Percentiles rank a stretch among this genome's conserved stretches.
Conservation (phyloP, 2,329 filamentous ascomycete genomes). For the Paecilomyces sp. region DNA sequence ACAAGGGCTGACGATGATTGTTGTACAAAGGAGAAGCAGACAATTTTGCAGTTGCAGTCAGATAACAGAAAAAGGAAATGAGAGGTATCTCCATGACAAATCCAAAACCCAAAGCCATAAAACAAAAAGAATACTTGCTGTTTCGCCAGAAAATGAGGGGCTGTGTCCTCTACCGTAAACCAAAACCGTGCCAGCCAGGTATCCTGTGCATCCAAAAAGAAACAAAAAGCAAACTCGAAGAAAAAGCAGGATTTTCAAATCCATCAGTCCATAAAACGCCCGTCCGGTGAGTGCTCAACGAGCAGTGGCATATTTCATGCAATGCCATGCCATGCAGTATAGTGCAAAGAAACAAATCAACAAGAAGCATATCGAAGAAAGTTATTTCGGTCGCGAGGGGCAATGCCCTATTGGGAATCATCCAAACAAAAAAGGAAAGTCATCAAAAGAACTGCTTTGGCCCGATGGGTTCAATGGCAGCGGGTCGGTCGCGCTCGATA, state of each 20-base stretch:
- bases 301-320: background rate
- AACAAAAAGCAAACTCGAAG: background rate
- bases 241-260: background rate
- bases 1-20: background rate
- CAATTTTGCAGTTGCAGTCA: background rate
- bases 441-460: conserved; percentile 27
- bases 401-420: background rate
- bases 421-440: background rate
- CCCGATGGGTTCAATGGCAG: conserved; percentile 23
- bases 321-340: background rate
- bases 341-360: background rate
- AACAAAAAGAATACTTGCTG: background rate
- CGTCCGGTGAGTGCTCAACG: background rate
- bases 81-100: background rate
- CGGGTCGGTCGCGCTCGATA: conserved; percentile 34
- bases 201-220: background rate
- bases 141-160: background rate
- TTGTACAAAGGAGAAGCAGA: background rate
- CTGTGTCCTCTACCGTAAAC: background rate
- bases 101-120: background rate
- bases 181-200: background rate
- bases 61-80: background rate
- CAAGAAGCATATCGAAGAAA: background rate
- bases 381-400: background rate
- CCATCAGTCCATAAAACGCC: background rate